Percentiles rank a stretch among this genome's conserved stretches.
phyloP scores from a whole-genome alignment of 2,329 filamentous ascomycete species.

The Paraphoma chrysanthemicola region DNA sequence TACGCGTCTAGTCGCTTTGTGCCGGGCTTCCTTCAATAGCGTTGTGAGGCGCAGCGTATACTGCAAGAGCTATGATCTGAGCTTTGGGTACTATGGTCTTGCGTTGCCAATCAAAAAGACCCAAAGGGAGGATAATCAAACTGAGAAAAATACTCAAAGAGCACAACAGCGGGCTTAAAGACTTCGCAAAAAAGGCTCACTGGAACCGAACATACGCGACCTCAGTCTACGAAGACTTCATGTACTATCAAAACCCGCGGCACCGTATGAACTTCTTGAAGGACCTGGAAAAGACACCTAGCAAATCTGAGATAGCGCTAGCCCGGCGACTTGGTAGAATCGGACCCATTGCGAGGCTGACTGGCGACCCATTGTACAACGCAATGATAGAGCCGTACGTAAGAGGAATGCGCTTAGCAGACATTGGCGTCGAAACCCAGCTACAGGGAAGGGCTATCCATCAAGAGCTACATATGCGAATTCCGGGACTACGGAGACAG shows the following conservation, averaged over 20 bases:
- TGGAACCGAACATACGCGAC: neutral
- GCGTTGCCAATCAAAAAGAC: no score
- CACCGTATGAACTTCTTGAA: neutral
- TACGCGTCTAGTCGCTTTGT: no score
- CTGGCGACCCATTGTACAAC: neutral
- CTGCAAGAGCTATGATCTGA: no score
- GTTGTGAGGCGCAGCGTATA: no score
- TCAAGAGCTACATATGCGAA: neutral
- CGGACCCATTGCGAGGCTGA: neutral
- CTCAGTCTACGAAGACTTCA: neutral
- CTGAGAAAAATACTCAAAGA: neutral
- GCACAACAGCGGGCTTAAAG: neutral
- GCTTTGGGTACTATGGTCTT: no score
- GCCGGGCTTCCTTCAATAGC: no score
- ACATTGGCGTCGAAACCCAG: neutral
- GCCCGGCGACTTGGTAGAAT: neutral
- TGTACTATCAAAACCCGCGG: slow-evolving; percentile 1
- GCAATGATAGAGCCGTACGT: neutral
- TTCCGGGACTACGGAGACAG: neutral
- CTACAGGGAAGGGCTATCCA: no score
- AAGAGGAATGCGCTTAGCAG: neutral
- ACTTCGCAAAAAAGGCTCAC: neutral
- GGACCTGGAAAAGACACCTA: neutral
- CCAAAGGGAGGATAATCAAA: no score
- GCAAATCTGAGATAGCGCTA: neutral